phyloP scores from a whole-genome alignment of 345 rosid species.

The Linum usitatissimum region DNA sequence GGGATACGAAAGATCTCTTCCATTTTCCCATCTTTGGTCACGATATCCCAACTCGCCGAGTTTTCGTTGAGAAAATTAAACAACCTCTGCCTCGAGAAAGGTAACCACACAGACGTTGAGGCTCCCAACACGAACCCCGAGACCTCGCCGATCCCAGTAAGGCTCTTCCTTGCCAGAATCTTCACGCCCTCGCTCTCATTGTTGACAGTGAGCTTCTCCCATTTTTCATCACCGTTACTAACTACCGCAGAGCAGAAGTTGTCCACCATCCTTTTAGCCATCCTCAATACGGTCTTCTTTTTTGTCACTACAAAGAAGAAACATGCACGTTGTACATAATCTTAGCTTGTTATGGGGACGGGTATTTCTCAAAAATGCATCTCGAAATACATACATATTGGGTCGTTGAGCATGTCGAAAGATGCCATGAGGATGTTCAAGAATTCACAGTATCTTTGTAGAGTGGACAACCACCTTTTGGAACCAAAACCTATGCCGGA shows the following conservation, averaged over 20 bases:
- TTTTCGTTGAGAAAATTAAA: constrained; percentile 51
- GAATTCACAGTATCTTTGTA: constrained; percentile 45
- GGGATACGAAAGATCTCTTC: constrained; percentile 33
- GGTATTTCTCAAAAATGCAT: not conserved
- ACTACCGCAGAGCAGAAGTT: constrained; percentile 44
- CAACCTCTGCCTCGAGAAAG: constrained; percentile 34
- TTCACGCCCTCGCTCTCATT: constrained; percentile 36
- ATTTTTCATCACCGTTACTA: constrained; percentile 29
- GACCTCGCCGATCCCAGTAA: constrained; percentile 33
- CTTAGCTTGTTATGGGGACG: not conserved
- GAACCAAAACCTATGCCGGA: constrained; percentile 50
- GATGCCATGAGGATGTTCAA: constrained; percentile 25
- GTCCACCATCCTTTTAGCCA: constrained; percentile 44
- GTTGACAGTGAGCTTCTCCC: constrained; percentile 42
- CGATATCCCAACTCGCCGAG: constrained; percentile 36
- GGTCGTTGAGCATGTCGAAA: constrained; percentile 22
- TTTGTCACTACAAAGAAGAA: constrained; percentile 24
- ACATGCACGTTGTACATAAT: not conserved
- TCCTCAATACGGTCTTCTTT: constrained; percentile 39
- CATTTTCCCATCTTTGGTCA: constrained; percentile 37
- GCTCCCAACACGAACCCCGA: constrained; percentile 46
- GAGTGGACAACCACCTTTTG: constrained; percentile 44
- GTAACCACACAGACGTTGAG: constrained; percentile 59
- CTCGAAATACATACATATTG: constrained; percentile 20
- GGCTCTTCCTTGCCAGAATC: constrained; percentile 37